Conservation (phyloP, 768 basidiomycete genomes). For the Psilocybe cyanescens region DNA sequence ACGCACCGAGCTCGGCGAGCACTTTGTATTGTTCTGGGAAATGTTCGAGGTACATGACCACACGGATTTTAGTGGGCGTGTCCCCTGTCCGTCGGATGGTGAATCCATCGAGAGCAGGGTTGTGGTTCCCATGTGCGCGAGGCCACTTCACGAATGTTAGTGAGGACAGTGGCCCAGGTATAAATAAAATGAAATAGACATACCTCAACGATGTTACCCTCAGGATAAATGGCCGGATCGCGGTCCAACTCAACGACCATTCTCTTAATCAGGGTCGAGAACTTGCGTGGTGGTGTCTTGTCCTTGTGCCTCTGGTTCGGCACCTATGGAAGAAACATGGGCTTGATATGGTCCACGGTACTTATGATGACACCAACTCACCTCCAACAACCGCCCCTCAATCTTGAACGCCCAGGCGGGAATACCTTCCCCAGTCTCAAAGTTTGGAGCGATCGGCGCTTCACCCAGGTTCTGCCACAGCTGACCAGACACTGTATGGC, state of each 20-base stretch:
- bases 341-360: not conserved
- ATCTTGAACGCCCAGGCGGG: conserved; percentile 89
- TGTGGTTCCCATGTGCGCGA: conserved; percentile 54
- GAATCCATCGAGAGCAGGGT: conserved; percentile 82
- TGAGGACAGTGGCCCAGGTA: not conserved
- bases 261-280: conserved; percentile 83
- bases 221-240: conserved; percentile 78
- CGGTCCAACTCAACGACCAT: conserved; percentile 89
- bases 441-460: conserved; percentile 47
- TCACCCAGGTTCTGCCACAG: conserved; percentile 68
- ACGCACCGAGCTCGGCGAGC: conserved; percentile 69
- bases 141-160: conserved; percentile 55
- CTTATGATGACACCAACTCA: conserved; percentile 32
- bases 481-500: conserved; percentile 86
- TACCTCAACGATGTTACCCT: conserved; percentile 91
- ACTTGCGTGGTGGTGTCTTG: conserved; percentile 68
- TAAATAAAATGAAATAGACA: conserved; percentile 16
- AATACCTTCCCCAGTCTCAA: conserved; percentile 87
- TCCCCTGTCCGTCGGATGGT: conserved; percentile 85
- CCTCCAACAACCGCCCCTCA: conserved; percentile 87
- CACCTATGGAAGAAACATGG: conserved; percentile 36
- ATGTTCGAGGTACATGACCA: conserved; percentile 88
- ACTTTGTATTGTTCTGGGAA: conserved; percentile 87
- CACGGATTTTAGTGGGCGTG: conserved; percentile 70
- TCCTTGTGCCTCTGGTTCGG: conserved; percentile 68